Conservation (phyloP, 1,284 basidiomycete species). For the Gomphus bonarii region DNA sequence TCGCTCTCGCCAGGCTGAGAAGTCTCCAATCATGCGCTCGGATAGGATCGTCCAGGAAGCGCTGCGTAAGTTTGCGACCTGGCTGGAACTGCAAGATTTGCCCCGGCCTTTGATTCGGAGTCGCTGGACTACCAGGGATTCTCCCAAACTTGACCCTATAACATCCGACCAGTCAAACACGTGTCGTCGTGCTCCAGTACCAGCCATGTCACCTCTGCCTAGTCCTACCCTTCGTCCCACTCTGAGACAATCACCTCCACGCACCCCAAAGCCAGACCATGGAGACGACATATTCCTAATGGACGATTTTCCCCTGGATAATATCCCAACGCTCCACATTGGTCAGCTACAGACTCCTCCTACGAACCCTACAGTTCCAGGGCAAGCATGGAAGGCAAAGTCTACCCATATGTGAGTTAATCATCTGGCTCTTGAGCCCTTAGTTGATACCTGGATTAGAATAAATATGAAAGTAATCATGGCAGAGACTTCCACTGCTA, state of each 20-base stretch:
- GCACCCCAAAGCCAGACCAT: slow-evolving; percentile 11
- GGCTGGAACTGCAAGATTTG: slow-evolving; percentile 76
- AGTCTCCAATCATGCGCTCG: slow-evolving; percentile 58
- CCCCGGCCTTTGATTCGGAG: slow-evolving; percentile 51
- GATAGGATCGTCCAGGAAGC: slow-evolving; percentile 45
- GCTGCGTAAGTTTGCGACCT: slow-evolving; percentile 60
- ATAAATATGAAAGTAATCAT: slow-evolving; percentile 82
- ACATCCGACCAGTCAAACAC: not conserved
- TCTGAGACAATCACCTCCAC: not conserved
- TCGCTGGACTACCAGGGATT: not conserved
- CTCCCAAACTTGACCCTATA: not conserved
- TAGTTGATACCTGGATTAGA: slow-evolving; percentile 26
- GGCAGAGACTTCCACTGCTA: slow-evolving; percentile 52
- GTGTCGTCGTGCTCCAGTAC: slow-evolving; percentile 12
- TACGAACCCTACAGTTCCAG: slow-evolving; percentile 10
- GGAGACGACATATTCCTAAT: slow-evolving; percentile 52
- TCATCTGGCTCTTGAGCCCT: not conserved
- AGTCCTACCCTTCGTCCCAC: not conserved
- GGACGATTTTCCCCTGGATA: slow-evolving; percentile 41
- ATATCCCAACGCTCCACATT: slow-evolving; percentile 13
- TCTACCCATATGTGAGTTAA: slow-evolving; percentile 22
- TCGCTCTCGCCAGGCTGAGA: slow-evolving; percentile 51
- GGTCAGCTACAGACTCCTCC: slow-evolving; percentile 12
- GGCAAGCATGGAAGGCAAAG: slow-evolving; percentile 30
- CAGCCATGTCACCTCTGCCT: slow-evolving; percentile 13